Evolutionary conservation across 2,329 filamentous ascomycete genomes (phyloP).

Genomic region (Chalara sp.): DNA sequence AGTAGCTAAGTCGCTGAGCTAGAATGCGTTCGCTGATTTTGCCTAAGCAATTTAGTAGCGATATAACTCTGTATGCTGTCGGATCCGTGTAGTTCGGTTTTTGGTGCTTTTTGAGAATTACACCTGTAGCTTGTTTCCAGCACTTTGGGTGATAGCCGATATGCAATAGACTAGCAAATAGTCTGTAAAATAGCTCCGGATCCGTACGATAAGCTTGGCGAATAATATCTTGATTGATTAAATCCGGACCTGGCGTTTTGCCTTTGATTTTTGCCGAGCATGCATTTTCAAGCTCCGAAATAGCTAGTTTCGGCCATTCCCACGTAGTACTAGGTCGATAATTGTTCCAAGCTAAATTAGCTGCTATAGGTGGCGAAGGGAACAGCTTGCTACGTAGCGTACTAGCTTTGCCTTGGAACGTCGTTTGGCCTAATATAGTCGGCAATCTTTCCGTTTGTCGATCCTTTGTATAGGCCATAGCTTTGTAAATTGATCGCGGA

Average conservation of each 20-base stretch:
- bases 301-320: background rate
- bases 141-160: background rate
- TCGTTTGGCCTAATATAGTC: background rate
- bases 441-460: background rate
- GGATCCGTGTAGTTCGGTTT: background rate
- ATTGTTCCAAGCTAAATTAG: background rate
- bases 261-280: background rate
- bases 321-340: background rate
- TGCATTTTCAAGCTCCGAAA: background rate
- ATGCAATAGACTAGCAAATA: background rate
- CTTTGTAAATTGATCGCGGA: background rate
- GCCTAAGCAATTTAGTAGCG: background rate
- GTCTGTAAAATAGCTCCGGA: background rate
- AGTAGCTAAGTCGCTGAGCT: conserved; percentile 3
- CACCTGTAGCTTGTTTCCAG: conserved; percentile 1
- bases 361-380: background rate
- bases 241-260: background rate
- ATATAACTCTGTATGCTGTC: conserved; percentile 2
- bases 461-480: background rate
- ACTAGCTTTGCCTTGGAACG: background rate
- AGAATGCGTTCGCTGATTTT: conserved; percentile 1
- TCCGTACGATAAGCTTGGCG: background rate
- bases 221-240: background rate
- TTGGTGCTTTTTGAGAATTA: background rate
- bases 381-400: background rate